Conservation (phyloP, 2,329 filamentous ascomycete genomes). For the Talaromyces sp. region DNA sequence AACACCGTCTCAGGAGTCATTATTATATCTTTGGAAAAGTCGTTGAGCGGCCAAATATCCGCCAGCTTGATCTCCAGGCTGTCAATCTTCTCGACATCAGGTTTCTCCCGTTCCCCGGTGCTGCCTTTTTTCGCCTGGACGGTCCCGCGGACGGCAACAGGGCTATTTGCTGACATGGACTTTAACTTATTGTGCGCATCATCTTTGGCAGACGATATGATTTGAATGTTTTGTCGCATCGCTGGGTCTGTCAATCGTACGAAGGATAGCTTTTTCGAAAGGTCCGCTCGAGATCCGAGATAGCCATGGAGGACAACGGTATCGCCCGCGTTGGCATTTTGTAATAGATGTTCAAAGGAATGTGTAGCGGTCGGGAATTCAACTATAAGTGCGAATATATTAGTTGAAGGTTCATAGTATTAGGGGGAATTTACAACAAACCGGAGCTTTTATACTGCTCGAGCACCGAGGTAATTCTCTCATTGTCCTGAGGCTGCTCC, state of each 20-base stretch:
- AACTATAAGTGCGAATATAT: slow-evolving; percentile 28
- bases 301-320: slow-evolving; percentile 64
- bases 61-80: slow-evolving; percentile 57
- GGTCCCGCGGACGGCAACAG: slow-evolving; percentile 50
- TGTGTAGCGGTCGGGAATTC: slow-evolving; percentile 42
- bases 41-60: slow-evolving; percentile 63
- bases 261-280: slow-evolving; percentile 67
- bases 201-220: slow-evolving; percentile 42
- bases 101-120: slow-evolving; percentile 22
- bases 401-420: slow-evolving; percentile 5
- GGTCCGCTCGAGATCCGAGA: slow-evolving; percentile 61
- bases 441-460: slow-evolving; percentile 43
- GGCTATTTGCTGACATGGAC: slow-evolving; percentile 45
- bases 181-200: slow-evolving; percentile 38
- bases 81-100: slow-evolving; percentile 30
- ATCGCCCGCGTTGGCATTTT: slow-evolving; percentile 26
- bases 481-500: slow-evolving; percentile 14
- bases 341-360: slow-evolving; percentile 33
- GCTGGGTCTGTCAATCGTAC: slow-evolving; percentile 50
- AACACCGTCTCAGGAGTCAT: slow-evolving; percentile 71
- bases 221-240: slow-evolving; percentile 43
- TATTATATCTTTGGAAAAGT: slow-evolving; percentile 70
- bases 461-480: slow-evolving; percentile 21
- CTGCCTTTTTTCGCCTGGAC: slow-evolving; percentile 39
- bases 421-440: slow-evolving; percentile 19